phyloP scores from a whole-genome alignment of 208 protist species.

The Trypanosoma avium region DNA sequence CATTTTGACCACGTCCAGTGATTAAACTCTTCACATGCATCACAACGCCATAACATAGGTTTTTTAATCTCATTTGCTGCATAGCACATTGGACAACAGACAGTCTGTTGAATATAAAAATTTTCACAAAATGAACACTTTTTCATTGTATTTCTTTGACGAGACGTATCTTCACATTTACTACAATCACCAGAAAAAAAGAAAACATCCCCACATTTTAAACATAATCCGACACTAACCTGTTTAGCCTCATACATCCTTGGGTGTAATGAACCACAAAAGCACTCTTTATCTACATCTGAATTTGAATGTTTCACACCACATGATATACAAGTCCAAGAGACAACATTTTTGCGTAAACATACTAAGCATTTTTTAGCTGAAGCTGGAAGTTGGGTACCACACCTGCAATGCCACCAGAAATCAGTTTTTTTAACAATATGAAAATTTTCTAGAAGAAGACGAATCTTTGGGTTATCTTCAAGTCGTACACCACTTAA shows the following conservation, averaged over 20 bases:
- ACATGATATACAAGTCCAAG: constrained; percentile 62
- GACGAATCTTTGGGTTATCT: constrained; percentile 51
- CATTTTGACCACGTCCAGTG: constrained; percentile 71
- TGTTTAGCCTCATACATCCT: constrained; percentile 13
- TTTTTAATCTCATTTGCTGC: constrained; percentile 29
- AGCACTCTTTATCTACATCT: constrained; percentile 10
- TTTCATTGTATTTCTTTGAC: constrained; percentile 3
- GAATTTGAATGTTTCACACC: constrained; percentile 12
- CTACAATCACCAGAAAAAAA: constrained; percentile 22
- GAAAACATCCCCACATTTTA: constrained; percentile 35
- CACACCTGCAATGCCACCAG: constrained; percentile 82
- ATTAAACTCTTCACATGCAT: constrained; percentile 50
- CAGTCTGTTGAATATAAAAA: constrained; percentile 31
- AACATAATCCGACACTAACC: constrained; percentile 28
- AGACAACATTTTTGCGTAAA: constrained; percentile 34
- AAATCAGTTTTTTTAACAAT: constrained; percentile 43
- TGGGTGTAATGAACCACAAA: constrained; percentile 32
- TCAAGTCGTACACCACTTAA: constrained; percentile 50
- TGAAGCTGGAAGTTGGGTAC: constrained; percentile 43
- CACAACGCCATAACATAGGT: constrained; percentile 68
- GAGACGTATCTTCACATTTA: constrained; percentile 28
- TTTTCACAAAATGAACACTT: constrained; percentile 39
- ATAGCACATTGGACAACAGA: constrained; percentile 76
- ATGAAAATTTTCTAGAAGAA: constrained; percentile 48
- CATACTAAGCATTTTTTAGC: constrained; percentile 68